Percentiles rank a stretch among this genome's conserved stretches.
These are phyloP conservation scores for Ophiostoma tasmaniense DNA, from an alignment of 2,329 filamentous ascomycete species.

Conservation along the genomic window DNA sequence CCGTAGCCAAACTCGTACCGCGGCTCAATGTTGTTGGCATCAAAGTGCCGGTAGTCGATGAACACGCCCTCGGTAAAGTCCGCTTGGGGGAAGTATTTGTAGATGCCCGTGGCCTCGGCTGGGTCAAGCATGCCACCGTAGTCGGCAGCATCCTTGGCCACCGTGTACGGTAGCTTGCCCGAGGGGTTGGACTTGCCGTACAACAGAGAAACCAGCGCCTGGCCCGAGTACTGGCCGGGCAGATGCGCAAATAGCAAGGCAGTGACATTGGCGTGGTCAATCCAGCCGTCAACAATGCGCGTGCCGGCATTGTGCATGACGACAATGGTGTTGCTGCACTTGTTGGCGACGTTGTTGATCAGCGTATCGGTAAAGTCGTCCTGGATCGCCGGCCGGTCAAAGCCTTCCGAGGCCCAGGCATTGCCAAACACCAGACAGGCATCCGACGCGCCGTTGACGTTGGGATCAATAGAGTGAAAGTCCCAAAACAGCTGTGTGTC, in stretches of 20 bases:
- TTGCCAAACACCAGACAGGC: conserved; percentile 61
- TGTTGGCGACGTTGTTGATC: conserved; percentile 46
- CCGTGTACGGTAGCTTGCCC: conserved; percentile 52
- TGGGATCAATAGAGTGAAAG: conserved; percentile 38
- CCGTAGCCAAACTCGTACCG: conserved; percentile 50
- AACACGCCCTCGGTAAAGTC: conserved; percentile 31
- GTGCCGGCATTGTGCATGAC: conserved; percentile 55
- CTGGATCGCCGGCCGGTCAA: conserved; percentile 49
- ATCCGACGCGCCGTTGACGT: conserved; percentile 44
- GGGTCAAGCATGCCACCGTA: conserved; percentile 26
- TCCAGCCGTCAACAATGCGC: conserved; percentile 50
- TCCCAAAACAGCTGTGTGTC: conserved; percentile 53
- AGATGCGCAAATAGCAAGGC: conserved; percentile 55
- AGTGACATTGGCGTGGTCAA: conserved; percentile 55
- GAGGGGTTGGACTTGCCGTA: conserved; percentile 50
- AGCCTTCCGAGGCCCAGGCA: conserved; percentile 62
- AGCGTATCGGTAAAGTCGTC: conserved; percentile 58
- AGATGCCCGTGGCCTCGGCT: conserved; percentile 24
- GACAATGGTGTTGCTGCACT: conserved; percentile 56
- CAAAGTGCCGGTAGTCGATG: conserved; percentile 48
- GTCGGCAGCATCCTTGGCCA: conserved; percentile 46
- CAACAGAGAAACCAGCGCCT: conserved; percentile 45
- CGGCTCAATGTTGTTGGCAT: conserved; percentile 38
- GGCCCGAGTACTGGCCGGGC: conserved; percentile 54
- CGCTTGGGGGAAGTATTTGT: conserved; percentile 29